A percentile compares a stretch with the other conserved stretches of the same genome.
Evolutionary conservation across 2,329 filamentous ascomycete species (phyloP).

Genomic region (Alternaria burnsii): DNA sequence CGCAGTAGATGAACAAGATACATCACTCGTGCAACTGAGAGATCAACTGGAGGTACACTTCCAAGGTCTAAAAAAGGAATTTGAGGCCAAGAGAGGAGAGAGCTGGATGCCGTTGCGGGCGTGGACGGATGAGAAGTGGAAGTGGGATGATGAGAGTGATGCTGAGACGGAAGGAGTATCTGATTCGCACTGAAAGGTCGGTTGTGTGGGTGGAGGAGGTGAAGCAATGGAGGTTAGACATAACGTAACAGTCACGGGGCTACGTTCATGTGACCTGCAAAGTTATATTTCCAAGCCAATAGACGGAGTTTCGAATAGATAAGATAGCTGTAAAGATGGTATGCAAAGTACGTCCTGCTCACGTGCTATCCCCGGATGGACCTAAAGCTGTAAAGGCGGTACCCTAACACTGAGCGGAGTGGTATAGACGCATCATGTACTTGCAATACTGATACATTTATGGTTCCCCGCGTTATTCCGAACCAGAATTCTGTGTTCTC

Average conservation of each 20-base stretch:
- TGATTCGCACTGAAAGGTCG: neutral
- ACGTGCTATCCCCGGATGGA: neutral
- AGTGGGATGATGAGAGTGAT: neutral
- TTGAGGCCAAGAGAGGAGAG: slow-evolving; percentile 9
- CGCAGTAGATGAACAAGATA: neutral
- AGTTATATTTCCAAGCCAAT: neutral
- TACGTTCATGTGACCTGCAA: neutral
- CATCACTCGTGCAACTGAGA: neutral
- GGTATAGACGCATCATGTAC: neutral
- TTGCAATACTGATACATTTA: neutral
- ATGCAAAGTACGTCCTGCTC: neutral
- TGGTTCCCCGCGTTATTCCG: neutral
- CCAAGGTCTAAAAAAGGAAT: slow-evolving; percentile 8
- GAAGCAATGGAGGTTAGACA: neutral
- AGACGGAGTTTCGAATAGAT: neutral
- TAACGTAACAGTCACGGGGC: neutral
- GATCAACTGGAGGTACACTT: slow-evolving; percentile 4
- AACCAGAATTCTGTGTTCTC: neutral
- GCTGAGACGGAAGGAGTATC: neutral
- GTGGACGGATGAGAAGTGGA: slow-evolving; percentile 1
- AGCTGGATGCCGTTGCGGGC: slow-evolving; percentile 10
- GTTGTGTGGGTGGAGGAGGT: neutral
- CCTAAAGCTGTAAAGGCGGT: neutral
- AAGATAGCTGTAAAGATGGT: neutral
- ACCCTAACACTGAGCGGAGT: neutral